Evolutionary conservation across 129 eudicot species (phyloP).

Genomic region (Saussurea involucrata): DNA sequence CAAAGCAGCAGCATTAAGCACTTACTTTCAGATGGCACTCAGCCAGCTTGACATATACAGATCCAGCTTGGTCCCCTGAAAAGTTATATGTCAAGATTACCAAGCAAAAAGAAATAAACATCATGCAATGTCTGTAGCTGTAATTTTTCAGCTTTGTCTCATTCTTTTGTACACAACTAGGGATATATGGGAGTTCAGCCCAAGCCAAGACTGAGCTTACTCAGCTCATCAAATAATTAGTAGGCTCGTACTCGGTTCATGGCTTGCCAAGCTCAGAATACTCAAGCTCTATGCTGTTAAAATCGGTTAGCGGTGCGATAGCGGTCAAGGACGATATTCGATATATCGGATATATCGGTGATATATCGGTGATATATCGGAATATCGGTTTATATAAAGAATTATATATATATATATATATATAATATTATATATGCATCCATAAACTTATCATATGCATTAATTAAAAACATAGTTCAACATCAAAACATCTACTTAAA

Average conservation of each 20-base stretch:
- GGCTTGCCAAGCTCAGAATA: slow-evolving; percentile 1
- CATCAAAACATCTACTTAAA: too few species aligned
- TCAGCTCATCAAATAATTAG: neutral
- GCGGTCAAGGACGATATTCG: too few species aligned
- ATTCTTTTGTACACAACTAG: neutral
- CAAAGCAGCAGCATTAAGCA: slow-evolving; percentile 9
- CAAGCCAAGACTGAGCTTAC: slow-evolving; percentile 1
- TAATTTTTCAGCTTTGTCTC: neutral
- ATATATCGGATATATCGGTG: too few species aligned
- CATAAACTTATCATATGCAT: too few species aligned
- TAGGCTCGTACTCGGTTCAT: slow-evolving; percentile 10
- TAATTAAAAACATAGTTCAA: too few species aligned
- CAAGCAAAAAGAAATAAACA: slow-evolving; percentile 3
- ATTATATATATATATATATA: too few species aligned
- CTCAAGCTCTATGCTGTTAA: too few species aligned
- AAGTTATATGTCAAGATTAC: slow-evolving; percentile 18
- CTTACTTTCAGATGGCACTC: slow-evolving; percentile 79
- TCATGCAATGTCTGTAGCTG: neutral
- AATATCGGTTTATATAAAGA: too few species aligned
- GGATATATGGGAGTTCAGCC: slow-evolving; percentile 12
- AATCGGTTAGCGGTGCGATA: too few species aligned
- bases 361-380: too few species aligned
- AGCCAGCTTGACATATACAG: slow-evolving; percentile 79
- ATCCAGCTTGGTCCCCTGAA: slow-evolving; percentile 98
- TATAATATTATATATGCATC: too few species aligned